A percentile compares a stretch with the other conserved stretches of the same genome.
phyloP scores from a whole-genome alignment of 2,329 filamentous ascomycete genomes.

The Fusarium cyanostomum region DNA sequence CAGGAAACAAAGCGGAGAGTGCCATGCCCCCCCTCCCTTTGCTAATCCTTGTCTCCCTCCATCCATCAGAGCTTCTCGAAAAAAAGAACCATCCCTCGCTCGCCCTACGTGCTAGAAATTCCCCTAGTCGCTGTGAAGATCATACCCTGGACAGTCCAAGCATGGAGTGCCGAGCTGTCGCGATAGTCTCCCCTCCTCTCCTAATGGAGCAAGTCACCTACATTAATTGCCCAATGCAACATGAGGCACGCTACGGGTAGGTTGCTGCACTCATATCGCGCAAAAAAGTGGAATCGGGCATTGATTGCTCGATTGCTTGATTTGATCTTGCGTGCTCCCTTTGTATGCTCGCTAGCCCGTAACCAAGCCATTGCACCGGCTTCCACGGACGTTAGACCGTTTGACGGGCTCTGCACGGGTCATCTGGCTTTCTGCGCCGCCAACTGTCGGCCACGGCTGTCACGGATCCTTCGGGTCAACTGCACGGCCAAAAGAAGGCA shows the following conservation, averaged over 20 bases:
- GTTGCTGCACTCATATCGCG: background rate
- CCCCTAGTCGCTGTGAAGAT: conserved; percentile 30
- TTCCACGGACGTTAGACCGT: background rate
- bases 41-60: conserved; percentile 19
- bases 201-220: conserved; percentile 9
- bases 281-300: background rate
- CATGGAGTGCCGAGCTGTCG: background rate
- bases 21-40: background rate
- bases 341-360: background rate
- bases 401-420: conserved; percentile 7
- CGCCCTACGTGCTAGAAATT: conserved; percentile 24
- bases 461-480: conserved; percentile 39
- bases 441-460: conserved; percentile 18
- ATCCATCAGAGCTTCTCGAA: conserved; percentile 32
- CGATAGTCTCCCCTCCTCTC: conserved; percentile 7
- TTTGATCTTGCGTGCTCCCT: background rate
- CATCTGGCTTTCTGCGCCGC: conserved; percentile 20
- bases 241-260: background rate
- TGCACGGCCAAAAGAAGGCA: conserved; percentile 11
- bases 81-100: conserved; percentile 30
- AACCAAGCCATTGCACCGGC: background rate
- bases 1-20: conserved; percentile 18
- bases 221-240: conserved; percentile 27
- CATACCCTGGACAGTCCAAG: conserved; percentile 15
- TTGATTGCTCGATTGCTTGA: background rate